Evolutionary conservation across 225 moss, liverwort and hornwort genomes (phyloP), one percentile per base, ranked within the genome.

Genomic region (Climacium dendroides): DNA sequence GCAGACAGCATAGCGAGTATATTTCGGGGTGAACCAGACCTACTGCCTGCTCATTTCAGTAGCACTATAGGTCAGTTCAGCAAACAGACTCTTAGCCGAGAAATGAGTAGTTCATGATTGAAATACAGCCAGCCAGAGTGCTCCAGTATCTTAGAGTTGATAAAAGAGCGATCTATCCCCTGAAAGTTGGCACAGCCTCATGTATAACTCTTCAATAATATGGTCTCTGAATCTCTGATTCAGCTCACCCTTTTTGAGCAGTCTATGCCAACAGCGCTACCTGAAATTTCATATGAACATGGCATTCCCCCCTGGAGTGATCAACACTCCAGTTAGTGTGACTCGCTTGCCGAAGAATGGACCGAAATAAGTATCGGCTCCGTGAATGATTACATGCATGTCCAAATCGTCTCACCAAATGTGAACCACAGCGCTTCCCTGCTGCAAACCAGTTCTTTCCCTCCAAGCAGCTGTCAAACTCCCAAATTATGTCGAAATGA

Each of bases 101-200:
- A 39, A 39, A 7, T 78, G 39, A 39, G 17, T 41, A 18, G 41
- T 37, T 58, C 7, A 19, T 4, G 19, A 60, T 19, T 41, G 79
- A 29, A 20, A 60, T 61, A 8, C 29, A 80, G 19, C 8, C 41
- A 79, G 30, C 12, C 30, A 32, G 43, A 71, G 43, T 71, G 71
- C 15, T 26, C 0, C 26, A 41, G 43, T 32, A 79, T 0, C 0
- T 32, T 19, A 30, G 28, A 45, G 0, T 6, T 57, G 39, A 39
- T 10, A 37, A 14, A 10, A 23, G 3, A 18, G 53, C 4, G 23
- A 35, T 35, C 2, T 8, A 75, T 61, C 8, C 60, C 10, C 20
- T 59, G 43, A 58, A 79, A 79, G 20, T 16, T 43, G 5, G 58
- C 58, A 3, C 1, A 19, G 41, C 41, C 3, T 18, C 7, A 18